Conservation (phyloP, 1,139 yeast genomes). For the Yamadazyma taylorii region DNA sequence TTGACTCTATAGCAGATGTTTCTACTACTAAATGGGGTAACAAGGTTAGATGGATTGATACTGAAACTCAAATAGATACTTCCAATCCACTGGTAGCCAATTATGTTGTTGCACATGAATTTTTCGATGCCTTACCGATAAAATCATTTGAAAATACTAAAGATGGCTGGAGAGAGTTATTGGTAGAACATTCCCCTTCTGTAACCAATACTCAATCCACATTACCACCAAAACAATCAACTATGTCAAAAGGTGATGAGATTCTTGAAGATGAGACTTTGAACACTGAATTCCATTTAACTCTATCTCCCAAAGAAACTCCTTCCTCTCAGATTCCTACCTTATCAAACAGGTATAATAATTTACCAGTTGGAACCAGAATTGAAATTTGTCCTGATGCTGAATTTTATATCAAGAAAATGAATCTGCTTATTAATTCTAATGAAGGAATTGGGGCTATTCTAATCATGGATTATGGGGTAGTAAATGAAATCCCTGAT, state of each 20-base stretch:
- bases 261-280: slow-evolving; percentile 16
- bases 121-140: slow-evolving; percentile 84
- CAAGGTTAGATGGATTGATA: slow-evolving; percentile 65
- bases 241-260: slow-evolving; percentile 5
- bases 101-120: slow-evolving; percentile 79
- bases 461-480: slow-evolving; percentile 77
- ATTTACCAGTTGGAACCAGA: slow-evolving; percentile 55
- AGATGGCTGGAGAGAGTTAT: slow-evolving; percentile 74
- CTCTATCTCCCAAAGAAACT: slow-evolving; percentile 60
- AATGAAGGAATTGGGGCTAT: slow-evolving; percentile 57
- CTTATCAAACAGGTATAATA: slow-evolving; percentile 50
- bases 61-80: slow-evolving; percentile 53
- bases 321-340: slow-evolving; percentile 63
- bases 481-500: slow-evolving; percentile 58
- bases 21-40: slow-evolving; percentile 57
- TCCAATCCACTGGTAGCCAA: slow-evolving; percentile 42
- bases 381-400: slow-evolving; percentile 80
- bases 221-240: slow-evolving; percentile 19
- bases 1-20: too few relatives aligned
- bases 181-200: slow-evolving; percentile 56
- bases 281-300: slow-evolving; percentile 55
- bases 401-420: slow-evolving; percentile 49
- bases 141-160: slow-evolving; percentile 63
- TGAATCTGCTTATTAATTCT: slow-evolving; percentile 42
- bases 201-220: slow-evolving; percentile 41